A percentile compares a stretch with the other conserved stretches of the same genome.
Evolutionary conservation across 495 filamentous ascomycete species (phyloP).

Genomic region (Talaromyces ruber): DNA sequence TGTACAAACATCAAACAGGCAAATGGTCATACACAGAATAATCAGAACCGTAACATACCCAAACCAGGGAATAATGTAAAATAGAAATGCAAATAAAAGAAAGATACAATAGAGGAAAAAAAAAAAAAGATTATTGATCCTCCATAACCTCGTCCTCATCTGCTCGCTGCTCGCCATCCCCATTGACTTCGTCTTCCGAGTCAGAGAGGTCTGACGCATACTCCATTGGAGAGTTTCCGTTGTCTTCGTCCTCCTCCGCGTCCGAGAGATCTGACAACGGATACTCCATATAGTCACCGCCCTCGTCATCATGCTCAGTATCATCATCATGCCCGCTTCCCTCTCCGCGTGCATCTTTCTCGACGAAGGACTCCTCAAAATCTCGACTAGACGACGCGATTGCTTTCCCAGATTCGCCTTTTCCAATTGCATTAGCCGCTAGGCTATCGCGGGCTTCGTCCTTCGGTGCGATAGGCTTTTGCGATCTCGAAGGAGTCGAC

Average conservation of each 20-base stretch:
- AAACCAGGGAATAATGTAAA: not conserved
- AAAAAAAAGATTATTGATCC: constrained; percentile 15
- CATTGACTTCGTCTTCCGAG: constrained; percentile 15
- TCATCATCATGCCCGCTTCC: constrained; percentile 33
- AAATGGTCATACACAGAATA: not conserved
- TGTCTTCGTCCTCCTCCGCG: constrained; percentile 17
- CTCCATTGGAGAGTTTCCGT: constrained; percentile 10
- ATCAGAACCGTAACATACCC: not conserved
- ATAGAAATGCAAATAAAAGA: constrained; percentile 1
- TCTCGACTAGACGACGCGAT: constrained; percentile 16
- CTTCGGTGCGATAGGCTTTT: constrained; percentile 17
- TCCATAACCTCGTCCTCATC: constrained; percentile 26
- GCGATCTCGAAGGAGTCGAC: constrained; percentile 18
- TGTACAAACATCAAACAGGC: not conserved
- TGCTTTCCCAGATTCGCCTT: constrained; percentile 10
- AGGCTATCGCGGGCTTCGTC: constrained; percentile 18
- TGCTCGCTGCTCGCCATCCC: constrained; percentile 11
- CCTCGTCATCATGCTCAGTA: constrained; percentile 11
- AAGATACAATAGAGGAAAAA: not conserved
- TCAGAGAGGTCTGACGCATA: constrained; percentile 33
- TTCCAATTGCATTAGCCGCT: constrained; percentile 8
- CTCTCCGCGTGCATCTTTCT: constrained; percentile 43
- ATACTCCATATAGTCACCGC: constrained; percentile 28
- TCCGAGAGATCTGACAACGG: constrained; percentile 31
- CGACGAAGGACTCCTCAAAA: constrained; percentile 32